Percentiles rank a stretch among this genome's conserved stretches.
phyloP scores from a whole-genome alignment of 306 rosid species.

The Astragalus membranaceus region DNA sequence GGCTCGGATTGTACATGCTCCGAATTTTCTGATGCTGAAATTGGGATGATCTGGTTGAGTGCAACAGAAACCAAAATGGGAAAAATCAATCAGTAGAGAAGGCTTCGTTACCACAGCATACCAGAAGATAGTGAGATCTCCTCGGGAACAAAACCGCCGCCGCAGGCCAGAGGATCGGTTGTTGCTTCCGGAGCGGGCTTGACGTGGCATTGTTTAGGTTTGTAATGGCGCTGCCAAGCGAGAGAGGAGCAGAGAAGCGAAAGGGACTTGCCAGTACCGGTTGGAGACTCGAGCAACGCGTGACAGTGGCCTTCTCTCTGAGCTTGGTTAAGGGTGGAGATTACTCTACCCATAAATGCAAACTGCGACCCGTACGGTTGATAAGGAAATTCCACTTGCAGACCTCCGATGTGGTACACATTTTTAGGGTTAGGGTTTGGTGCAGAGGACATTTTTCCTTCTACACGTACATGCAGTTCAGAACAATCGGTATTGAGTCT shows the following conservation, averaged over 20 bases:
- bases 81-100: not conserved
- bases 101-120: slow-evolving; percentile 14
- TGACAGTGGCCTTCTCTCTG: slow-evolving; percentile 82
- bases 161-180: slow-evolving; percentile 57
- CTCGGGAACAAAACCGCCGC: slow-evolving; percentile 80
- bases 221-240: slow-evolving; percentile 76
- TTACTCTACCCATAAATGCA: slow-evolving; percentile 82
- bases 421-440: slow-evolving; percentile 44
- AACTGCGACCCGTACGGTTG: slow-evolving; percentile 87
- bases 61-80: not conserved
- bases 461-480: not conserved
- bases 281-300: slow-evolving; percentile 91
- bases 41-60: not conserved
- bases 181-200: slow-evolving; percentile 54
- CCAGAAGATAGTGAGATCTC: slow-evolving; percentile 33
- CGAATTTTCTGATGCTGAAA: slow-evolving; percentile 32
- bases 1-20: slow-evolving; percentile 33
- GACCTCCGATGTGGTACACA: slow-evolving; percentile 73
- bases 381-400: slow-evolving; percentile 81
- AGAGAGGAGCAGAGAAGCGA: slow-evolving; percentile 86
- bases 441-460: slow-evolving; percentile 40
- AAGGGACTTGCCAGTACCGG: slow-evolving; percentile 92
- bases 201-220: slow-evolving; percentile 32
- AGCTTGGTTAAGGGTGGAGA: slow-evolving; percentile 81
- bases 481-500: not conserved